Evolutionary conservation across 306 rosid genomes (phyloP).

Genomic region (Cicer chorassanicum): DNA sequence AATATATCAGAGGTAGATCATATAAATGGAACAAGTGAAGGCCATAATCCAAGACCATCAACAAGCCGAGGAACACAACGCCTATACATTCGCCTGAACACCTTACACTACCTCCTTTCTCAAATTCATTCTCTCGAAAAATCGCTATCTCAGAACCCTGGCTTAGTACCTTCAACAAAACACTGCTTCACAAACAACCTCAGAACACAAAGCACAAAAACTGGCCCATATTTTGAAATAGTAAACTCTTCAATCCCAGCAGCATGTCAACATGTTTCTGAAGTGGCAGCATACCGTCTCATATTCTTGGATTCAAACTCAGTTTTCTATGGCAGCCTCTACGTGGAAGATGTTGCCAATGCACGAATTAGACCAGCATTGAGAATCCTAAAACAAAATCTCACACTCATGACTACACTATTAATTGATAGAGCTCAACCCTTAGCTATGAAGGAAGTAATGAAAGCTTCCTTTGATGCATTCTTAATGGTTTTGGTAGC

Average conservation of each 20-base stretch:
- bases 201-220: constrained; percentile 41
- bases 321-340: constrained; percentile 76
- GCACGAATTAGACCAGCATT: constrained; percentile 76
- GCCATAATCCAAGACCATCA: constrained; percentile 71
- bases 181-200: constrained; percentile 43
- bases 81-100: constrained; percentile 88
- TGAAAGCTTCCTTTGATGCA: constrained; percentile 87
- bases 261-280: constrained; percentile 76
- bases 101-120: constrained; percentile 67
- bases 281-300: constrained; percentile 87
- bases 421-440: constrained; percentile 79
- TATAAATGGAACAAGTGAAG: constrained; percentile 56
- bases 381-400: constrained; percentile 73
- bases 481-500: constrained; percentile 91
- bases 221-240: constrained; percentile 63
- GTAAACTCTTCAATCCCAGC: constrained; percentile 54
- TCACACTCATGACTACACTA: constrained; percentile 70
- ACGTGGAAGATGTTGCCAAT: constrained; percentile 64
- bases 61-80: constrained; percentile 97
- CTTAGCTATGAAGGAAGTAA: constrained; percentile 79
- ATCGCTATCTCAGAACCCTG: constrained; percentile 53
- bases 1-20: constrained; percentile 45
- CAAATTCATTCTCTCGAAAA: constrained; percentile 68
- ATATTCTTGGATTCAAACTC: constrained; percentile 83
- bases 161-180: constrained; percentile 49